Percentiles rank a stretch among this genome's conserved stretches.
Evolutionary conservation across 768 basidiomycete genomes (phyloP).

Genomic region (Suillus subluteus): DNA sequence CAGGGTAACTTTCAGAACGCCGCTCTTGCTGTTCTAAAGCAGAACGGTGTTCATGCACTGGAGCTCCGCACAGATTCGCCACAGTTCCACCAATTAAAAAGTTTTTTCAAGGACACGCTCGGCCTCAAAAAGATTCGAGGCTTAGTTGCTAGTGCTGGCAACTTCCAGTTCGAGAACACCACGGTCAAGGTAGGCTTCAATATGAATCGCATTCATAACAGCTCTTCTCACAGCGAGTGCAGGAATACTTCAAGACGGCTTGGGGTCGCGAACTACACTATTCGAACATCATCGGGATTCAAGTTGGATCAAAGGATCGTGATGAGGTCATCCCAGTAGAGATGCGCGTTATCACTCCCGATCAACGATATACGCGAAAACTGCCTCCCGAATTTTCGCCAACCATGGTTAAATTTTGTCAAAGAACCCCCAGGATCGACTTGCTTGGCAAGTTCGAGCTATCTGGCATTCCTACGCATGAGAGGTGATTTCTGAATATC

Average conservation of each 20-base stretch:
- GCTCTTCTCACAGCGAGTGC: neutral
- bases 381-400: no score
- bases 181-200: neutral
- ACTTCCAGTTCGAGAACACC: neutral
- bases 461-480: no score
- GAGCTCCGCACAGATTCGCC: constrained; percentile 21
- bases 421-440: no score
- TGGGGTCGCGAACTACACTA: no score
- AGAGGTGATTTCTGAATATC: neutral
- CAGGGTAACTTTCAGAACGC: constrained; percentile 30
- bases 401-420: no score
- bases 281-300: no score
- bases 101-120: constrained; percentile 43
- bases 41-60: constrained; percentile 34
- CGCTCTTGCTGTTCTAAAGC: constrained; percentile 34
- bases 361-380: no score
- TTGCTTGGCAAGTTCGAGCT: no score
- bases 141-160: constrained; percentile 21
- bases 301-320: no score
- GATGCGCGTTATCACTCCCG: no score
- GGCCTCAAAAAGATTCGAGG: constrained; percentile 40
- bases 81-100: constrained; percentile 39
- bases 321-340: no score
- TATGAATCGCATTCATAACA: neutral
- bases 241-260: neutral